These are phyloP conservation scores for Pythium phragmitis DNA, from an alignment of 352 stramenopile genomes.

Conservation along the genomic window DNA sequence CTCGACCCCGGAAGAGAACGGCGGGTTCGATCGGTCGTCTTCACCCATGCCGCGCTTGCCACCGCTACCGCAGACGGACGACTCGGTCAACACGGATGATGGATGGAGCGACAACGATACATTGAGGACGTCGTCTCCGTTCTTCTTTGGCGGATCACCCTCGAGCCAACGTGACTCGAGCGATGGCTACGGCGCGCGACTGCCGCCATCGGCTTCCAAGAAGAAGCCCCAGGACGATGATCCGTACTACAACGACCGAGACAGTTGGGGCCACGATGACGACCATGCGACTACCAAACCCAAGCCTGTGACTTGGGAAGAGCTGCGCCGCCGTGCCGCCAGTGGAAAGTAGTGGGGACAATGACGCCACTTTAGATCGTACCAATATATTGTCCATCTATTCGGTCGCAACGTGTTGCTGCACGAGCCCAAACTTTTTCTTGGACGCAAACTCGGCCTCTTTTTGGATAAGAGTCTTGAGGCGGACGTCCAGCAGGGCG, in stretches of 20 bases:
- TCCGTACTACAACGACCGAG: constrained; percentile 25
- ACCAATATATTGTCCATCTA: neutral
- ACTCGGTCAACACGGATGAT: neutral
- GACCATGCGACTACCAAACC: constrained; percentile 5
- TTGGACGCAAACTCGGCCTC: constrained; percentile 65
- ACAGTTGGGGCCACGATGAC: constrained; percentile 35
- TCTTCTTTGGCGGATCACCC: constrained; percentile 41
- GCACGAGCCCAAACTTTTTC: constrained; percentile 37
- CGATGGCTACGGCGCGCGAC: constrained; percentile 35
- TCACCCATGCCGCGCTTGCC: constrained; percentile 15
- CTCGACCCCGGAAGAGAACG: neutral
- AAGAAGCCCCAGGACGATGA: constrained; percentile 16
- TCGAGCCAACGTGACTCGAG: neutral
- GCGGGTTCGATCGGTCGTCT: neutral
- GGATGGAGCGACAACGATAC: neutral
- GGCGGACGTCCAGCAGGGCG: constrained; percentile 35
- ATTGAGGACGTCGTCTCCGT: constrained; percentile 25
- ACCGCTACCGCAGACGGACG: constrained; percentile 4
- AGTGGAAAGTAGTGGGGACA: constrained; percentile 40
- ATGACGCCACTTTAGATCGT: too few relatives aligned
- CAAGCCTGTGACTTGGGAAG: constrained; percentile 73
- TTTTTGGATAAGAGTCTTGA: constrained; percentile 54
- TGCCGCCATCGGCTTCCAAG: neutral
- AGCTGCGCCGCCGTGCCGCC: constrained; percentile 62
- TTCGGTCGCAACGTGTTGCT: constrained; percentile 1